phyloP scores from a whole-genome alignment of 192 early-diverging fungal species.

The Allomyces macrogynus region DNA sequence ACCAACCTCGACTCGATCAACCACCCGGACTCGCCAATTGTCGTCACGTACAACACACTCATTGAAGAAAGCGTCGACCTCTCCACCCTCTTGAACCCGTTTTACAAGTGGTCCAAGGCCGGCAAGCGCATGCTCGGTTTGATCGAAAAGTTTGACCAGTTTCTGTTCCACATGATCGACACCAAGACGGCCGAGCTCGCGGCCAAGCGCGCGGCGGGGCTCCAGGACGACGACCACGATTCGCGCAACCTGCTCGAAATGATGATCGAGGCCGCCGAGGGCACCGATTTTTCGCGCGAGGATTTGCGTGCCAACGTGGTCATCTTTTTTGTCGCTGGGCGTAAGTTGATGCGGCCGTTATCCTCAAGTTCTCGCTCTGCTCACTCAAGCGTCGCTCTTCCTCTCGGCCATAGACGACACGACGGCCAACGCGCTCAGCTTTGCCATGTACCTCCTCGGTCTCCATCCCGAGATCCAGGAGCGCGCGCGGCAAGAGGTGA shows the following conservation, averaged over 20 bases:
- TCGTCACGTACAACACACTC: not conserved
- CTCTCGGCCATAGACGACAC: not conserved
- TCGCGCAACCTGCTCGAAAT: not conserved
- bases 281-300: not conserved
- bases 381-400: no score
- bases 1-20: not conserved
- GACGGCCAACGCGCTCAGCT: not conserved
- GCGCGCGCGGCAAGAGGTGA: not conserved
- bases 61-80: not conserved
- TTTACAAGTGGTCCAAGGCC: no score
- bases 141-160: not conserved
- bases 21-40: not conserved
- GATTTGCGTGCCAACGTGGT: not conserved
- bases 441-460: not conserved
- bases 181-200: constrained; percentile 1
- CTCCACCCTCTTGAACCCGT: not conserved
- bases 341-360: not conserved
- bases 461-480: not conserved
- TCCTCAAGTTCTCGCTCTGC: no score
- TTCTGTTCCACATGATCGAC: not conserved
- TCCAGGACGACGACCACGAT: not conserved
- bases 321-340: no score
- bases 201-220: not conserved
- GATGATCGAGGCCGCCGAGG: not conserved
- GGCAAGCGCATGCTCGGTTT: not conserved